A percentile compares a stretch with the other conserved stretches of the same genome.
phyloP scores from a whole-genome alignment of 306 rosid genomes.

The Cucumis melo region DNA sequence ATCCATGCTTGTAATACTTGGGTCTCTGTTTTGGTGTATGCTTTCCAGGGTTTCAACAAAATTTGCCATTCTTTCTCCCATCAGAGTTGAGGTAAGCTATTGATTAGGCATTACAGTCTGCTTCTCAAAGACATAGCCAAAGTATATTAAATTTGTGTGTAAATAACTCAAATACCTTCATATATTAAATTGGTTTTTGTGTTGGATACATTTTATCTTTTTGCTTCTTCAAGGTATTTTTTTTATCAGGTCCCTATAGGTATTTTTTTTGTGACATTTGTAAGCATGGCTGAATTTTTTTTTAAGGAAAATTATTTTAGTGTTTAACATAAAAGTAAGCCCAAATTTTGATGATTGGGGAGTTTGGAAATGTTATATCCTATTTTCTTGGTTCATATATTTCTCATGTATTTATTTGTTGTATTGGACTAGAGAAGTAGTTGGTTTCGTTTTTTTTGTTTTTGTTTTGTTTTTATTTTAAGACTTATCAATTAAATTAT shows the following conservation, averaged over 20 bases:
- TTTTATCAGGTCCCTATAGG: not conserved
- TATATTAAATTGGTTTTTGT: not conserved
- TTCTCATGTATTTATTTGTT: too few species aligned
- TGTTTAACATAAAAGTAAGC: too few species aligned
- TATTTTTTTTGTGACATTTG: not conserved
- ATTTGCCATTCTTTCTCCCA: slow-evolving; percentile 20
- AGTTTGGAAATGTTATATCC: not conserved
- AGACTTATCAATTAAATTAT: too few species aligned
- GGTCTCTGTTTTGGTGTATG: slow-evolving; percentile 14
- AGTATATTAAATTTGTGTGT: slow-evolving; percentile 20
- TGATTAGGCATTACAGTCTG: slow-evolving; percentile 14
- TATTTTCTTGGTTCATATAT: not conserved
- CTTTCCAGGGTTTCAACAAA: slow-evolving; percentile 14
- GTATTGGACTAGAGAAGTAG: too few species aligned
- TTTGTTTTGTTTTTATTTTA: too few species aligned
- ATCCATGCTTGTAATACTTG: slow-evolving; percentile 3
- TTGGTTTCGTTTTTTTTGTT: too few species aligned
- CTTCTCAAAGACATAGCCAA: slow-evolving; percentile 14
- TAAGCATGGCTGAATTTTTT: not conserved
- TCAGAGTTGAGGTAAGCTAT: slow-evolving; percentile 28
- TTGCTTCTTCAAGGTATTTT: not conserved
- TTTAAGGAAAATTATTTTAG: not conserved
- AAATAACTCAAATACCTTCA: slow-evolving; percentile 10
- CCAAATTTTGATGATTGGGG: not conserved
- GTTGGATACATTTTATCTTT: not conserved